These are phyloP conservation scores for Meyerozyma athensensis DNA, from an alignment of 1,139 yeast species.

Conservation along the genomic window DNA sequence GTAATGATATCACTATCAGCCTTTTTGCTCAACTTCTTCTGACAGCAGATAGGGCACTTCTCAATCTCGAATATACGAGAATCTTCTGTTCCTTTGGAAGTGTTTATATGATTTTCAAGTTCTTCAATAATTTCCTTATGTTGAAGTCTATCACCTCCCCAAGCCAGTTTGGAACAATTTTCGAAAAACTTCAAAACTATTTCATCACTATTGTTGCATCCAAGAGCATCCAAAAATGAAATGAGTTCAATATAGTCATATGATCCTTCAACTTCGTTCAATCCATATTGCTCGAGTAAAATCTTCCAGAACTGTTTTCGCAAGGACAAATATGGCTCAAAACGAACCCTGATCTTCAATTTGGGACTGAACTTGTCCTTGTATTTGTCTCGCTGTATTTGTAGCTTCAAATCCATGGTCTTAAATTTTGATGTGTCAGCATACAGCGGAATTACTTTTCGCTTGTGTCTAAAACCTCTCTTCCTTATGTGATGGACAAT, in stretches of 20 bases:
- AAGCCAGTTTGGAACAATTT: slow-evolving; percentile 35
- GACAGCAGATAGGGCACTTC: slow-evolving; percentile 73
- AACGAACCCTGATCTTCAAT: slow-evolving; percentile 57
- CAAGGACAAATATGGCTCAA: slow-evolving; percentile 61
- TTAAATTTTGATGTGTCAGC: slow-evolving; percentile 41
- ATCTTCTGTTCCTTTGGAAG: slow-evolving; percentile 15
- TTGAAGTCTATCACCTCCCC: slow-evolving; percentile 55
- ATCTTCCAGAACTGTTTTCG: slow-evolving; percentile 69
- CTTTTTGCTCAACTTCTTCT: slow-evolving; percentile 52
- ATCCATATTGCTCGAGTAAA: slow-evolving; percentile 52
- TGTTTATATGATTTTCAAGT: slow-evolving; percentile 34
- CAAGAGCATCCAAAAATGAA: slow-evolving; percentile 58
- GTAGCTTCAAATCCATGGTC: slow-evolving; percentile 37
- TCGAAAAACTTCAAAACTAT: slow-evolving; percentile 44
- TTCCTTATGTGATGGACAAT: slow-evolving; percentile 24
- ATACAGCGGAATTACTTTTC: slow-evolving; percentile 22
- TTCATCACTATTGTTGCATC: slow-evolving; percentile 50
- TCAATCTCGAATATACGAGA: slow-evolving; percentile 54
- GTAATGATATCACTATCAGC: slow-evolving; percentile 68
- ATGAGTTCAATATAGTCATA: slow-evolving; percentile 54
- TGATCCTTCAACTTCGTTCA: slow-evolving; percentile 26
- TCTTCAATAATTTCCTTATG: slow-evolving; percentile 56
- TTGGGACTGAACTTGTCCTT: slow-evolving; percentile 46
- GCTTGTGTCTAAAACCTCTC: slow-evolving; percentile 25
- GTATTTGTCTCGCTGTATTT: slow-evolving; percentile 26